A percentile compares a stretch with the other conserved stretches of the same genome.
Evolutionary conservation across 345 rosid species (phyloP).

Genomic region (Brassica napus): Da-Ae NC_063435.1:9604501-9605000

Average conservation of each 20-base stretch:
- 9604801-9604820: conserved; percentile 41
- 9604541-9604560: too few relatives aligned
- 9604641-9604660: conserved; percentile 51
- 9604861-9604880: conserved; percentile 93
- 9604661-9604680: conserved; percentile 52
- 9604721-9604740: conserved; percentile 89
- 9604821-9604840: conserved; percentile 59
- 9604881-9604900: conserved; percentile 86
- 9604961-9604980: conserved; percentile 77
- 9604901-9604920: conserved; percentile 73
- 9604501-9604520: too few relatives aligned
- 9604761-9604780: conserved; percentile 56
- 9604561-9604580: conserved; percentile 15
- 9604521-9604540: too few relatives aligned
- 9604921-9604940: conserved; percentile 95
- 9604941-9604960: conserved; percentile 91
- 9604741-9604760: conserved; percentile 92
- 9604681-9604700: conserved; percentile 45
- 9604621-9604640: neutral
- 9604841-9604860: conserved; percentile 97
- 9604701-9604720: conserved; percentile 73
- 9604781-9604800: conserved; percentile 15
- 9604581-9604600: neutral
- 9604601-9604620: conserved; percentile 27
- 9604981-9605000: conserved; percentile 90